Conservation (phyloP, 2,329 filamentous ascomycete species). For the Fusarium acutatum region DNA sequence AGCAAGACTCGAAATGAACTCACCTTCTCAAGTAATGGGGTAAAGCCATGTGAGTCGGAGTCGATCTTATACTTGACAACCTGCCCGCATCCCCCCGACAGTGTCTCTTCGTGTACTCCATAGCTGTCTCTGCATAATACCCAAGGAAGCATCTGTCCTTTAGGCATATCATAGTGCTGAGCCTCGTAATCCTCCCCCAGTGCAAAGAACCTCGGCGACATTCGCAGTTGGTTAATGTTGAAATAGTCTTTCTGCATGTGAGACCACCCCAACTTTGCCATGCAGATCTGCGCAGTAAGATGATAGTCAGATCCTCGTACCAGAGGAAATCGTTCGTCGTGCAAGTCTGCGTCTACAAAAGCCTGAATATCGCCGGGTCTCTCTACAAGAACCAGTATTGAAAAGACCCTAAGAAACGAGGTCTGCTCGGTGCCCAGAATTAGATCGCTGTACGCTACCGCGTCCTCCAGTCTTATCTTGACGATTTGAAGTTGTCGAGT, state of each 20-base stretch:
- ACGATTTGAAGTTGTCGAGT: background rate
- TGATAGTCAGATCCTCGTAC: background rate
- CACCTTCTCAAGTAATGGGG: background rate
- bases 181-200: background rate
- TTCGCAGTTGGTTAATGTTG: background rate
- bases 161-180: background rate
- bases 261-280: background rate
- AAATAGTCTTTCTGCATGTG: background rate
- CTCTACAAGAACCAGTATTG: background rate
- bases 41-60: background rate
- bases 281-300: background rate
- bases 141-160: background rate
- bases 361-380: background rate
- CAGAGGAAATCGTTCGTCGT: background rate
- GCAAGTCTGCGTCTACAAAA: background rate
- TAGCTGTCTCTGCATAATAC: background rate
- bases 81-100: background rate
- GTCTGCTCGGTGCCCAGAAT: rapidly evolving
- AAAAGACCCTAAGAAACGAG: background rate
- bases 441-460: rapidly evolving
- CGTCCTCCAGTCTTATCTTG: background rate
- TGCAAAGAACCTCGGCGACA: background rate
- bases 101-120: background rate
- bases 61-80: background rate
- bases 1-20: background rate